These are phyloP conservation scores for Cymbopogon citratus DNA, from an alignment of 176 grass and related monocot genomes.

Conservation along the genomic window DNA sequence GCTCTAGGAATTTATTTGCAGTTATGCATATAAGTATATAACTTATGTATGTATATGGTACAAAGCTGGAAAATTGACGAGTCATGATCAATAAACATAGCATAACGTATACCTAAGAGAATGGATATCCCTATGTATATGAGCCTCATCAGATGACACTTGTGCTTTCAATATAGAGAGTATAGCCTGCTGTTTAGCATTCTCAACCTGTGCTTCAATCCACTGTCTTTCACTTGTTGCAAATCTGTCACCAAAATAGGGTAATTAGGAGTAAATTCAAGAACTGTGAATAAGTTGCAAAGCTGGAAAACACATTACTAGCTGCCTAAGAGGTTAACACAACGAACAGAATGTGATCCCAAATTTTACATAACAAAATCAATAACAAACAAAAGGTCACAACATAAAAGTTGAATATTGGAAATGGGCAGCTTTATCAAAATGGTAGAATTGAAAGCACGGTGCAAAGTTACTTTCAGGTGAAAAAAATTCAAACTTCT, in stretches of 20 bases:
- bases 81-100: background rate
- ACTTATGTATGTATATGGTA: background rate
- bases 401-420: background rate
- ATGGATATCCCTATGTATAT: conserved; percentile 90
- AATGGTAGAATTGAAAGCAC: background rate
- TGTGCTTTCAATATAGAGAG: conserved; percentile 79
- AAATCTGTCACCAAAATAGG: conserved; percentile 63
- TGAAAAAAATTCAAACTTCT: background rate
- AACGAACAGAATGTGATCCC: background rate
- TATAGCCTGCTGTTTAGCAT: conserved; percentile 92
- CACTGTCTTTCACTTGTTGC: conserved; percentile 98
- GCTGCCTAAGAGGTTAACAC: background rate
- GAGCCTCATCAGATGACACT: conserved; percentile 86
- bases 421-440: background rate
- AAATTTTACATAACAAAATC: background rate
- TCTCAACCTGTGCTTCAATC: conserved; percentile 99
- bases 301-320: background rate
- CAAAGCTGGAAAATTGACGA: conserved; percentile 17
- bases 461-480: background rate
- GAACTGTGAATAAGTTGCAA: background rate
- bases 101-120: conserved; percentile 74
- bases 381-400: background rate
- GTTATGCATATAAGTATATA: background rate
- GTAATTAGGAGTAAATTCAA: background rate
- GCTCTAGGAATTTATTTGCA: conserved; percentile 10